Conservation (phyloP, 352 stramenopile species). For the Phytophthora boehmeriae region DNA sequence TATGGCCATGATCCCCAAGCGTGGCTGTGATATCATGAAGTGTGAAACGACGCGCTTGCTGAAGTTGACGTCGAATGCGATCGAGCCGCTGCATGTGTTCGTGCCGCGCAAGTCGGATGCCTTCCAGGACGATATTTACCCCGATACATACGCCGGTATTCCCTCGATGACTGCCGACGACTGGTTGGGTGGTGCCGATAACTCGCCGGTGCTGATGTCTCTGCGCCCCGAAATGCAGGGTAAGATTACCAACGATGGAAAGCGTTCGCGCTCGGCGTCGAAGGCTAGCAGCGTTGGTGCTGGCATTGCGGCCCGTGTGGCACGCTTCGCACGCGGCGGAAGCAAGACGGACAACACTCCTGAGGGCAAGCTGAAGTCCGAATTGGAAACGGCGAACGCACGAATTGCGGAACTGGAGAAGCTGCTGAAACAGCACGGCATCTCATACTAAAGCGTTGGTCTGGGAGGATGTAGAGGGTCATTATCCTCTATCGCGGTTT, state of each 20-base stretch:
- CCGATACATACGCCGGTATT: slow-evolving; percentile 94
- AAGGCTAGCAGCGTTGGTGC: slow-evolving; percentile 43
- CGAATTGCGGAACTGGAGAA: slow-evolving; percentile 87
- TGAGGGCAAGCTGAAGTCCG: slow-evolving; percentile 73
- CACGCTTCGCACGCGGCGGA: slow-evolving; percentile 49
- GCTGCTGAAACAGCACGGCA: slow-evolving; percentile 76
- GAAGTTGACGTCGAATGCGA: slow-evolving; percentile 96
- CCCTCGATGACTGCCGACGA: slow-evolving; percentile 96
- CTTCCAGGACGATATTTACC: slow-evolving; percentile 99
- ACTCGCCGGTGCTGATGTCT: slow-evolving; percentile 92
- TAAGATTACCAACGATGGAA: slow-evolving; percentile 88
- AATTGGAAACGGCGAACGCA: slow-evolving; percentile 80
- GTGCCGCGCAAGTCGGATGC: slow-evolving; percentile 99
- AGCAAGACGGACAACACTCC: slow-evolving; percentile 46
- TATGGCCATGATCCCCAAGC: slow-evolving; percentile 99
- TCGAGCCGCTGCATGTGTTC: slow-evolving; percentile 96
- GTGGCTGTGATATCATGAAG: slow-evolving; percentile 97
- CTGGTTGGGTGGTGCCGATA: slow-evolving; percentile 95
- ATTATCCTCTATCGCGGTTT: slow-evolving; percentile 30
- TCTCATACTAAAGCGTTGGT: slow-evolving; percentile 71
- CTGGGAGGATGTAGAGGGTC: slow-evolving; percentile 28
- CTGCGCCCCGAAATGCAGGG: slow-evolving; percentile 91
- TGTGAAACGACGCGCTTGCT: slow-evolving; percentile 96
- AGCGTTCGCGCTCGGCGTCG: slow-evolving; percentile 64
- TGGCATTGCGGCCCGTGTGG: slow-evolving; percentile 47